Evolutionary conservation across 106 monocot genomes (phyloP), one percentile per base, ranked within the genome.

Genomic region (Vanilla planifolia): DNA sequence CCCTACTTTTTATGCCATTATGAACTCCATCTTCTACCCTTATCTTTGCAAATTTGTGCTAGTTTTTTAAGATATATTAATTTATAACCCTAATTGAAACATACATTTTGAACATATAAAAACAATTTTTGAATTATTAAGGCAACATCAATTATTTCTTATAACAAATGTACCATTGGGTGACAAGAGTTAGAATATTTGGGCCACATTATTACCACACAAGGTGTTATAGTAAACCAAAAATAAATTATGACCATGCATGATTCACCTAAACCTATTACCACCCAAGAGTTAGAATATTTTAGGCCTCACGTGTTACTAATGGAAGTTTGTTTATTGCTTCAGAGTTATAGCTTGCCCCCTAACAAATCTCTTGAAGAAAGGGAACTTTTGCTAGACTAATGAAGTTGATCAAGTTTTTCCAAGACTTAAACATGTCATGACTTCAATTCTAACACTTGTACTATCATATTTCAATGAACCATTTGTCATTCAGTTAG

Each of bases 301-400:
- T 67, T 17, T 67, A 55, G 66, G 66, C 14, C 43, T 67, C 16
- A 42, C 43, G 10, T 11, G 66, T 1, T 55, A 67, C 19, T 67
- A 67, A 27, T 0, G 55, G 10, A 67, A 55, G 19, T 59, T 68
- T 35, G n/a, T n/a, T n/a, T n/a, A n/a, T n/a, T n/a, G n/a, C n/a
- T n/a, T n/a, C n/a, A n/a, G n/a, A n/a, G n/a, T n/a, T n/a, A n/a
- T n/a, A n/a, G n/a, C n/a, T n/a, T n/a, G n/a, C n/a, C n/a, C n/a
- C n/a, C n/a, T n/a, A n/a, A n/a, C n/a, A n/a, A n/a, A n/a, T n/a
- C n/a, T n/a, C n/a, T n/a, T n/a, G n/a, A n/a, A n/a, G n/a, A n/a
- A n/a, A n/a, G n/a, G n/a, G n/a, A n/a, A n/a, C n/a, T n/a, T n/a
- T n/a, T n/a, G n/a, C n/a, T n/a, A n/a, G n/a, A n/a, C n/a, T n/a